These are phyloP conservation scores for Dalbergia oliveri DNA, from an alignment of 306 rosid genomes.

Conservation along the genomic window DNA sequence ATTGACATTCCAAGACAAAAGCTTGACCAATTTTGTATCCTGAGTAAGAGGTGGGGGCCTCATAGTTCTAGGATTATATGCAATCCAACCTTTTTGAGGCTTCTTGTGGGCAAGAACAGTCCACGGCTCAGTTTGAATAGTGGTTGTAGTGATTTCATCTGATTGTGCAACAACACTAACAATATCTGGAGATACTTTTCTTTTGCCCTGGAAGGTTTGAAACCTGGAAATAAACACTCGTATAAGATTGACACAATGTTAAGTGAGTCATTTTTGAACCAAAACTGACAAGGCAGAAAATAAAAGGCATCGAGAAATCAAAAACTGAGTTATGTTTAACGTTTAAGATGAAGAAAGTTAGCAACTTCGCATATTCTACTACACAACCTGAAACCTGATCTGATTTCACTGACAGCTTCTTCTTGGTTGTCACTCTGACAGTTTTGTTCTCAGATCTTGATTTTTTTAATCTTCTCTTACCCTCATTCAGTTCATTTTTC, in stretches of 20 bases:
- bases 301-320: constrained; percentile 14
- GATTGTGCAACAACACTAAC: constrained; percentile 39
- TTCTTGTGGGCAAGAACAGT: constrained; percentile 89
- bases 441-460: constrained; percentile 46
- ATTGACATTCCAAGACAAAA: constrained; percentile 96
- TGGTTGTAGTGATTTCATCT: constrained; percentile 46
- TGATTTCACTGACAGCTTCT: constrained; percentile 58
- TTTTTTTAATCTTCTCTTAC: constrained; percentile 61
- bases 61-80: constrained; percentile 93
- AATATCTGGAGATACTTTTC: constrained; percentile 55
- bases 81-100: constrained; percentile 93
- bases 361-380: constrained; percentile 39
- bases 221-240: constrained; percentile 54
- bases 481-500: constrained; percentile 46
- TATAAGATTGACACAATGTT: constrained; percentile 24
- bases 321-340: background rate
- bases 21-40: constrained; percentile 74
- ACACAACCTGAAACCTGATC: constrained; percentile 65
- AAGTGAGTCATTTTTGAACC: constrained; percentile 26
- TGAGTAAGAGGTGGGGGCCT: constrained; percentile 64
- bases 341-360: constrained; percentile 14
- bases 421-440: constrained; percentile 53
- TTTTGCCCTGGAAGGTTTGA: constrained; percentile 52
- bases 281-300: constrained; percentile 34
- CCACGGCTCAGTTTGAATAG: constrained; percentile 79